Conservation (phyloP, 352 stramenopile species). For the Phytophthora podocarpi region DNA sequence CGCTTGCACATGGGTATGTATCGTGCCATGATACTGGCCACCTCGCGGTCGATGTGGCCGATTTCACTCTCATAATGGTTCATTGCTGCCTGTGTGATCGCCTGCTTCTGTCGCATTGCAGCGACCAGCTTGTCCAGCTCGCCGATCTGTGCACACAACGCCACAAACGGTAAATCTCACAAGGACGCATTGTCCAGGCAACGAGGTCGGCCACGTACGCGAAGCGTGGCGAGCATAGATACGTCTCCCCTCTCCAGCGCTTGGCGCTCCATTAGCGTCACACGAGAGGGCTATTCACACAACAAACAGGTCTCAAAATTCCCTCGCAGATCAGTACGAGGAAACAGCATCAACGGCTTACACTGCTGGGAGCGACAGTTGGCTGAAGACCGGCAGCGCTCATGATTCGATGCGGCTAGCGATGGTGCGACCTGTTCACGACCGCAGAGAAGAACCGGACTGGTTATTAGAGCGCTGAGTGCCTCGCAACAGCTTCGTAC, state of each 20-base stretch:
- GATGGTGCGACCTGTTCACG: background rate
- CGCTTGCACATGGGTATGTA: constrained; percentile 69
- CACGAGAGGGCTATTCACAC: constrained; percentile 40
- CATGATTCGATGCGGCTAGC: constrained; percentile 49
- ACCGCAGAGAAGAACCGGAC: background rate
- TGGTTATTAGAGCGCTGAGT: too few species aligned
- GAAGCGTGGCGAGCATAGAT: constrained; percentile 74
- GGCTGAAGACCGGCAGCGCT: constrained; percentile 57
- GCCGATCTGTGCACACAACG: constrained; percentile 45
- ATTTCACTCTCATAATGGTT: constrained; percentile 64
- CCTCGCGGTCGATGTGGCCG: constrained; percentile 62
- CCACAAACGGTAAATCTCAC: background rate
- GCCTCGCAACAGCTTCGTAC: background rate
- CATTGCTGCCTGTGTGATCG: constrained; percentile 53
- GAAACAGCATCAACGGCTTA: constrained; percentile 16
- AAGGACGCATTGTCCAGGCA: background rate
- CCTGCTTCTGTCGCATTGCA: constrained; percentile 69
- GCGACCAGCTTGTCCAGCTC: constrained; percentile 79
- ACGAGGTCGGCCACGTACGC: constrained; percentile 40
- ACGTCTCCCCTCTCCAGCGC: constrained; percentile 70
- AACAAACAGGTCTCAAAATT: constrained; percentile 1
- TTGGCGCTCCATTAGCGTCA: constrained; percentile 78
- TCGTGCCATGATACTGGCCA: constrained; percentile 64
- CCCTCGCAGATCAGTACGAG: background rate
- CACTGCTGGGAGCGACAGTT: constrained; percentile 31